These are phyloP conservation scores for Talaromyces nanjingensis DNA, from an alignment of 495 filamentous ascomycete genomes.

Conservation along the genomic window DNA sequence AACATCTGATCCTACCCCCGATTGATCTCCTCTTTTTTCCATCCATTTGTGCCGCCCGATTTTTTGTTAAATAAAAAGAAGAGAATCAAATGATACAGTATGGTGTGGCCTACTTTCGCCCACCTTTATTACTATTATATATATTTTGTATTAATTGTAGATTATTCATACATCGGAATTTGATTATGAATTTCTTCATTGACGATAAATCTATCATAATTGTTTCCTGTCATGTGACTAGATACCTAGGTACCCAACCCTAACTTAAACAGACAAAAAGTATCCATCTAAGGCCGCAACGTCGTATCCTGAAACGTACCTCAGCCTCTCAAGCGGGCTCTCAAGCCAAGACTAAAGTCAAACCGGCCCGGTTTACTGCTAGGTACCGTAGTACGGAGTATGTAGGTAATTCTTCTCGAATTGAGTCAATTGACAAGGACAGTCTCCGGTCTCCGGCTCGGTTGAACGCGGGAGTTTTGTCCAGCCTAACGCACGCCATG, in stretches of 20 bases:
- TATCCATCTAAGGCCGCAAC: not conserved
- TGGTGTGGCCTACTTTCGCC: slow-evolving; percentile 11
- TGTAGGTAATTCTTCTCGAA: not conserved
- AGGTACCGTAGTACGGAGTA: too few species aligned
- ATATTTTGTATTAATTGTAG: not conserved
- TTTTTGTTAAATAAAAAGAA: not conserved
- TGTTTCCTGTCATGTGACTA: too few species aligned
- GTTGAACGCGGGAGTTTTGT: not conserved
- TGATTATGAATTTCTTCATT: too few species aligned
- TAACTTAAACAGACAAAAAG: not conserved
- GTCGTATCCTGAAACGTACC: too few species aligned
- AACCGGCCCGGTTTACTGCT: not conserved
- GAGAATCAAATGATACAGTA: not conserved
- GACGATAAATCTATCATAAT: too few species aligned
- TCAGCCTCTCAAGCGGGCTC: too few species aligned
- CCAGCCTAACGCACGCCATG: too few species aligned
- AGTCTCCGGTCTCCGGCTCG: not conserved
- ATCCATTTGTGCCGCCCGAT: not conserved
- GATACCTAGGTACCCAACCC: too few species aligned
- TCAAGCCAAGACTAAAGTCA: not conserved
- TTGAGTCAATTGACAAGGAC: too few species aligned
- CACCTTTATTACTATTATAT: not conserved
- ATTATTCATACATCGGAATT: too few species aligned
- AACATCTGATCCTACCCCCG: not conserved
- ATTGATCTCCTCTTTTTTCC: not conserved